Conservation (phyloP, 2,329 filamentous ascomycete species). For the Fusarium sp. region DNA sequence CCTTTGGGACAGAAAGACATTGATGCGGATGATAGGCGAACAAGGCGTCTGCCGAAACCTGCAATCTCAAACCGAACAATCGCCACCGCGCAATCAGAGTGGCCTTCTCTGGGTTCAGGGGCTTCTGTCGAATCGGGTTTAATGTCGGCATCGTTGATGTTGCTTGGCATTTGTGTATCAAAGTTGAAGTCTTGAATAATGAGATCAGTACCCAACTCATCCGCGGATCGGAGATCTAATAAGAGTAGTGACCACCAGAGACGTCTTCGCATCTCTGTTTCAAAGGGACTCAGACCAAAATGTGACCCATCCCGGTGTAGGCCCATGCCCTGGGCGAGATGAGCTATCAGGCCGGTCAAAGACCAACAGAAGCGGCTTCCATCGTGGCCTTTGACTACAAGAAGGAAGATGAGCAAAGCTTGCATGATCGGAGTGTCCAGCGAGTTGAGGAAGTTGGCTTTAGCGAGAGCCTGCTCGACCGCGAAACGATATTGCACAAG, state of each 20-base stretch:
- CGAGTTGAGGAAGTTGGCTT: conserved; percentile 67
- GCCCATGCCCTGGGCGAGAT: conserved; percentile 69
- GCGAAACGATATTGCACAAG: conserved; percentile 63
- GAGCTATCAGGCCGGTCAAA: conserved; percentile 66
- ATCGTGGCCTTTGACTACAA: conserved; percentile 59
- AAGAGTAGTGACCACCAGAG: conserved; percentile 71
- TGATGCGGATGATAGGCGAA: conserved; percentile 50
- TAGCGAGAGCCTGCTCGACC: conserved; percentile 66
- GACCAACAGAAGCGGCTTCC: conserved; percentile 69
- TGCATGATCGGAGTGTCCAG: conserved; percentile 68
- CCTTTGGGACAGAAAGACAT: conserved; percentile 47
- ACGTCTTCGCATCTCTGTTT: conserved; percentile 69
- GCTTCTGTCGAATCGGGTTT: conserved; percentile 58
- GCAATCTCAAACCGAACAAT: conserved; percentile 65
- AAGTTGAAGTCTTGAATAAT: conserved; percentile 55
- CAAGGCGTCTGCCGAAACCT: conserved; percentile 51
- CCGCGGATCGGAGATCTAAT: conserved; percentile 66
- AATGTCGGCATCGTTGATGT: conserved; percentile 63
- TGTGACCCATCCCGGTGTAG: conserved; percentile 66
- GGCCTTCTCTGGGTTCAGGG: conserved; percentile 60
- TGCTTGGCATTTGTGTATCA: conserved; percentile 62
- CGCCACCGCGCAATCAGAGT: conserved; percentile 63
- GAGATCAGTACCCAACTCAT: conserved; percentile 63
- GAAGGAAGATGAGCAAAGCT: conserved; percentile 67
- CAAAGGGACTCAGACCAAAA: conserved; percentile 66